Base-by-base conservation (phyloP, 176 grass and related monocot species). In the Phyllostachys edulis region DNA sequence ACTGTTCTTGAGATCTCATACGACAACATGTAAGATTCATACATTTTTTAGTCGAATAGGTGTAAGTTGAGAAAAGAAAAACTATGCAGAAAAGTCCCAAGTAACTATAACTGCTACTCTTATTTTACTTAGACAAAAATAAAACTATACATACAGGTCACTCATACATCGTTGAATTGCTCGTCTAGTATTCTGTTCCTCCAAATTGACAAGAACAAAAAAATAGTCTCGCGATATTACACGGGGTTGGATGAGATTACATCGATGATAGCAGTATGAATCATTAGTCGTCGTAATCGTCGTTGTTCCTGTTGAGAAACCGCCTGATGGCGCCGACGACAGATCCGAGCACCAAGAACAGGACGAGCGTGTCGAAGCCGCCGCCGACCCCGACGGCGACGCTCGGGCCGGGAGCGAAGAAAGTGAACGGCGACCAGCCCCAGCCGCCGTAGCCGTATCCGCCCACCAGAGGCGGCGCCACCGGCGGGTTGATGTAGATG, bases 361-460 rank as follows among this genome's bases (percentile, higher is more conserved):
- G 56, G 27, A 94, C 46, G 32, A 98, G 84, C 49, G 89, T 61
- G 52, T 98, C 96, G 26, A 98, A 91, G 24, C 93, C 96, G 6
- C 96, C 93, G 70, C 93, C 96, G 36, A 94, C 77, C 29, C 93
- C 93, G 18, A 99, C 64, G 5, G 89, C 93, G 39, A 89, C 83
- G 73, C 91, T 90, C 16, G 96, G 96, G 27, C 96, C 93, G 0
- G 94, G 94, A 0, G 80, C 86, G 45, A 94, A 99, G 93, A 92
- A 99, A 51, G 85, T 88, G 91, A 98, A 95, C 32, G 96, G 96
- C 12, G 96, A 98, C 90, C 59, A 95, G 3, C 92, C 93, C 42
- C 57, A 96, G 23, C 91, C 93, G 21, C 89, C 90, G 64, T 97
- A 97, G 0, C 96, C 93, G 34, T 99, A 99, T 0, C 96, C 91